Evolutionary conservation across 2,329 filamentous ascomycete species (phyloP).

Genomic region (Fusarium sp.): DNA sequence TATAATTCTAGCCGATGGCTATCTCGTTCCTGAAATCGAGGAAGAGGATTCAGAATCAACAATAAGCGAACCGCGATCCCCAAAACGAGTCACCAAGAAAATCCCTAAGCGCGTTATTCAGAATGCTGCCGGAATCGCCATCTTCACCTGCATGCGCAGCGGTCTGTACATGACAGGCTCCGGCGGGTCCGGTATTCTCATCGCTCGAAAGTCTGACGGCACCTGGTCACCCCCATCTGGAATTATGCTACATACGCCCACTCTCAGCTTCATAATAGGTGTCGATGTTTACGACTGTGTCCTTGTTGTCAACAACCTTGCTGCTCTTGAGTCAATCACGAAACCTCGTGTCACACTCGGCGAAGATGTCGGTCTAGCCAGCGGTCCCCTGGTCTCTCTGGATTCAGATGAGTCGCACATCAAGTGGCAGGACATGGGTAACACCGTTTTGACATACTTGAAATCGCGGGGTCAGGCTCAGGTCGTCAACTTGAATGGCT

Average conservation of each 20-base stretch:
- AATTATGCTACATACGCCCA: slow-evolving; percentile 89
- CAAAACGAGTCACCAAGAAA: slow-evolving; percentile 73
- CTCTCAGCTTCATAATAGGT: slow-evolving; percentile 88
- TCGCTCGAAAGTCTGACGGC: slow-evolving; percentile 85
- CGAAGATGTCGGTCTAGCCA: slow-evolving; percentile 79
- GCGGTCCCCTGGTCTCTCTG: slow-evolving; percentile 75
- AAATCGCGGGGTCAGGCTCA: slow-evolving; percentile 68
- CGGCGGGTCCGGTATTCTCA: slow-evolving; percentile 87
- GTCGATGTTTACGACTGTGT: slow-evolving; percentile 98
- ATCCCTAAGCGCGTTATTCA: slow-evolving; percentile 88
- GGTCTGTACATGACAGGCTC: slow-evolving; percentile 92
- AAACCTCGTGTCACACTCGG: slow-evolving; percentile 83
- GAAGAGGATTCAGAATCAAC: slow-evolving; percentile 48
- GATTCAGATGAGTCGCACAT: slow-evolving; percentile 64
- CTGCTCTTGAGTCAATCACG: slow-evolving; percentile 86
- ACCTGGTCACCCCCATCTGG: slow-evolving; percentile 92
- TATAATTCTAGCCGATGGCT: slow-evolving; percentile 62
- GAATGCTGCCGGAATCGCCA: slow-evolving; percentile 88
- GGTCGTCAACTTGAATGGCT: slow-evolving; percentile 65
- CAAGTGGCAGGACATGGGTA: slow-evolving; percentile 63
- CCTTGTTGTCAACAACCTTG: slow-evolving; percentile 87
- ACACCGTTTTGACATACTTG: slow-evolving; percentile 68
- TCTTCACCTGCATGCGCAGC: slow-evolving; percentile 96
- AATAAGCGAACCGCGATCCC: slow-evolving; percentile 58
- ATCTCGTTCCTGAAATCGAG: slow-evolving; percentile 60